Evolutionary conservation across 768 basidiomycete species (phyloP).

Genomic region (Rhizopogon sp.): DNA sequence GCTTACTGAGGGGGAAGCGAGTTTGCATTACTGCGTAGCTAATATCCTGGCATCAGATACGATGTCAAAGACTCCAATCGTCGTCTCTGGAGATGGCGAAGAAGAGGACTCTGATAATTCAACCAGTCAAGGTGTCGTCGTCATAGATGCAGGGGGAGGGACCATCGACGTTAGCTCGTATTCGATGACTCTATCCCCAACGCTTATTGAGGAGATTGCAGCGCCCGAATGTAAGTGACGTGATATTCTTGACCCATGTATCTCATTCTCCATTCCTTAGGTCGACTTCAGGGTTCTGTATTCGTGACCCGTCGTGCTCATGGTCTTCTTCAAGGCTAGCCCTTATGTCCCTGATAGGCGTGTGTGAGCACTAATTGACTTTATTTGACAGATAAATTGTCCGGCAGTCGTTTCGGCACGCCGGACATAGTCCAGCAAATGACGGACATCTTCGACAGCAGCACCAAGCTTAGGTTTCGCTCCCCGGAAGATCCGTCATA

Average conservation of each 20-base stretch:
- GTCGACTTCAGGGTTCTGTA: slow-evolving; percentile 37
- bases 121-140: slow-evolving; percentile 30
- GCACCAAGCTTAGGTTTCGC: slow-evolving; percentile 40
- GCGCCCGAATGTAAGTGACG: slow-evolving; percentile 28
- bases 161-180: slow-evolving; percentile 40
- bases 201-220: slow-evolving; percentile 34
- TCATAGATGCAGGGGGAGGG: slow-evolving; percentile 49
- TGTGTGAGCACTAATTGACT: background rate
- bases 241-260: background rate
- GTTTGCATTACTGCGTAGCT: slow-evolving; percentile 51
- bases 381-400: slow-evolving; percentile 20
- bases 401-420: slow-evolving; percentile 25
- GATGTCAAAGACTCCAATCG: slow-evolving; percentile 13
- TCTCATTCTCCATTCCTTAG: slow-evolving; percentile 16
- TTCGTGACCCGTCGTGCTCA: slow-evolving; percentile 32
- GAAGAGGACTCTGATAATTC: slow-evolving; percentile 18
- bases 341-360: slow-evolving; percentile 9
- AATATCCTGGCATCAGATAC: slow-evolving; percentile 37
- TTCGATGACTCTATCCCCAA: slow-evolving; percentile 33
- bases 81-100: slow-evolving; percentile 10
- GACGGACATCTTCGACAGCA: slow-evolving; percentile 32
- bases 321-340: slow-evolving; percentile 22
- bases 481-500: slow-evolving; percentile 32
- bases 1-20: slow-evolving; percentile 64
- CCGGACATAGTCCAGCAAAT: slow-evolving; percentile 32